Base-by-base conservation (phyloP, 305 asterid species). In the Lippia alba region DNA sequence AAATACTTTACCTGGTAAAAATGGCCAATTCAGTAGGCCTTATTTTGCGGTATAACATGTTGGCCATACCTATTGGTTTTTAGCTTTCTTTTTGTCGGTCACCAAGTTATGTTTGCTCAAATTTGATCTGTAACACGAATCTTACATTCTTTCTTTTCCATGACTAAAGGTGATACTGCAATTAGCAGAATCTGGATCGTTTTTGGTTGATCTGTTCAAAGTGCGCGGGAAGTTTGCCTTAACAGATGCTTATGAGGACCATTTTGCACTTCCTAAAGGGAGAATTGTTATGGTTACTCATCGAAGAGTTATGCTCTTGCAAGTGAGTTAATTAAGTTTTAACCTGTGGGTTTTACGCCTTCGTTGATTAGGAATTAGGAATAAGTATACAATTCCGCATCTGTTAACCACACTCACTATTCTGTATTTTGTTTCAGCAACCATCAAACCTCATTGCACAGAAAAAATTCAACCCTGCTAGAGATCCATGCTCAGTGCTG, bases 181-280 rank as follows among this genome's bases (percentile, higher is more conserved):
- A 78, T 74, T 90, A 71, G 99, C 98, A 50, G 98, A 95, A 78
- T 95, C 91, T 63, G 96, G 89, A 34, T 89, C 99, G 20, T 95
- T 95, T 76, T 84, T 95, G 80, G 97, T 92, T 60, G 97, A 95
- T 81, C 87, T 95, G 74, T 95, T 95, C 57, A 95, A 91, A 84
- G 98, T 90, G 61, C 99, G 99, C 50, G 99, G 96, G 54, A 95
- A 95, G 80, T 95, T 87, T 80, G 99, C 97, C 76, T 78, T 86
- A 49, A 89, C 99, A 44, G 99, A 95, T 79, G 98, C 98, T 65
- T 95, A 95, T 48, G 99, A 95, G 85, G 91, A 84, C 78, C 99
- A 95, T 78, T 90, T 85, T 70, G 61, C 82, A 36, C 98, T 92
- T 73, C 98, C 97, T 11, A 95, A 95, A 78, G 96, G 96, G 80